Evolutionary conservation across 2,329 filamentous ascomycete species (phyloP).

Genomic region (Malbranchea cinnamomea): DNA sequence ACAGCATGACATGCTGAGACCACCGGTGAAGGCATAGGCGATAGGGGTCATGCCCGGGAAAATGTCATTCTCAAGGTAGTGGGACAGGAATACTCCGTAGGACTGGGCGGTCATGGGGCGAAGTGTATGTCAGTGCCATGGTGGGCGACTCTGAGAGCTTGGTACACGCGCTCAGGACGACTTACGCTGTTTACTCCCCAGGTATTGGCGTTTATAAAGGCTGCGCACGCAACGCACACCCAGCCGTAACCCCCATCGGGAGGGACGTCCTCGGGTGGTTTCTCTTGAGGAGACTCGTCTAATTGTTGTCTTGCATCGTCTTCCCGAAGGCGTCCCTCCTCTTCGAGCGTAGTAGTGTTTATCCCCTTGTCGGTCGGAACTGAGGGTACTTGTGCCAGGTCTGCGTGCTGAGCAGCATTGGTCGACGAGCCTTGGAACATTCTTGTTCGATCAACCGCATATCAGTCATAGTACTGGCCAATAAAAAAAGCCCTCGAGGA

Average conservation of each 20-base stretch:
- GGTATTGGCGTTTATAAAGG: constrained; percentile 52
- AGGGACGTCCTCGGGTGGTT: constrained; percentile 19
- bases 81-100: constrained; percentile 44
- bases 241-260: constrained; percentile 48
- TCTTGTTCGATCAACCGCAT: too few relatives aligned
- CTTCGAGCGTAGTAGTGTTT: too few relatives aligned
- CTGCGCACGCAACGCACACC: constrained; percentile 41
- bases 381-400: too few relatives aligned
- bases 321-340: background rate
- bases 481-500: too few relatives aligned
- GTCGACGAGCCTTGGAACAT: too few relatives aligned
- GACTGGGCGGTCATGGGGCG: constrained; percentile 14
- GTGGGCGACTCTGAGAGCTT: background rate
- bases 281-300: constrained; percentile 15
- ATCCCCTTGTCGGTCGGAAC: constrained; percentile 7
- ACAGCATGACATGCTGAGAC: constrained; percentile 43
- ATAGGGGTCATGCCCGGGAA: constrained; percentile 41
- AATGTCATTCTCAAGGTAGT: constrained; percentile 40
- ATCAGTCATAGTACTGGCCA: too few relatives aligned
- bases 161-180: constrained; percentile 4
- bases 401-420: too few relatives aligned
- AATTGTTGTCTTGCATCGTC: constrained; percentile 3
- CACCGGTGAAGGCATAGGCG: constrained; percentile 46
- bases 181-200: constrained; percentile 57
- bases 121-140: background rate